phyloP scores from a whole-genome alignment of 148 eudicot species.

The Limonium bicolor region DNA sequence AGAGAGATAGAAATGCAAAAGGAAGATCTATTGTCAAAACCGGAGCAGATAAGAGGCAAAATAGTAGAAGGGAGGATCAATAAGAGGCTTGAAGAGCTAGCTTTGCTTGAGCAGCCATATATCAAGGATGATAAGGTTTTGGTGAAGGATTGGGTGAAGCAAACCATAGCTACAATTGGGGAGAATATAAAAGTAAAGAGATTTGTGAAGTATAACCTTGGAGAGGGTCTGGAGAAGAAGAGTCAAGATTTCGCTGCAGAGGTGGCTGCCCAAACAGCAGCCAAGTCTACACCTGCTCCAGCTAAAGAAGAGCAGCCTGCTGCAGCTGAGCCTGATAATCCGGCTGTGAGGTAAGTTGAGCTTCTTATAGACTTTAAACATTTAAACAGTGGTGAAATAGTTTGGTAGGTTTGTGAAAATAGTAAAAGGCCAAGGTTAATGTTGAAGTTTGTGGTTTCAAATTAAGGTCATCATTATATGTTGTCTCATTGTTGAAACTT shows the following conservation, averaged over 20 bases:
- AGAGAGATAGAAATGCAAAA: conserved; percentile 85
- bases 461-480: not conserved
- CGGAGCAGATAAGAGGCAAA: conserved; percentile 74
- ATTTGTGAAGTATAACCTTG: conserved; percentile 68
- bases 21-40: conserved; percentile 82
- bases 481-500: too few relatives aligned
- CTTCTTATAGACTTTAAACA: not conserved
- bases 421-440: not conserved
- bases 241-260: conserved; percentile 94
- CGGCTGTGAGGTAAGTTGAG: conserved; percentile 35
- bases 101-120: conserved; percentile 88
- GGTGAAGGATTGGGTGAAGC: conserved; percentile 83
- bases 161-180: conserved; percentile 81
- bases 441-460: not conserved
- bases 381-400: not conserved
- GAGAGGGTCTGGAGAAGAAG: conserved; percentile 90
- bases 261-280: conserved; percentile 96
- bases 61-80: conserved; percentile 86
- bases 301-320: conserved; percentile 39
- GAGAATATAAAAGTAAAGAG: conserved; percentile 88
- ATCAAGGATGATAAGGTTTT: conserved; percentile 84
- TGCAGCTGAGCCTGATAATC: conserved; percentile 15
- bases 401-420: not conserved
- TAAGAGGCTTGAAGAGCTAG: conserved; percentile 85
- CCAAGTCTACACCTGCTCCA: conserved; percentile 31